Base-by-base conservation (phyloP, 495 filamentous ascomycete genomes). In the Aeminium ludgeri region DNA sequence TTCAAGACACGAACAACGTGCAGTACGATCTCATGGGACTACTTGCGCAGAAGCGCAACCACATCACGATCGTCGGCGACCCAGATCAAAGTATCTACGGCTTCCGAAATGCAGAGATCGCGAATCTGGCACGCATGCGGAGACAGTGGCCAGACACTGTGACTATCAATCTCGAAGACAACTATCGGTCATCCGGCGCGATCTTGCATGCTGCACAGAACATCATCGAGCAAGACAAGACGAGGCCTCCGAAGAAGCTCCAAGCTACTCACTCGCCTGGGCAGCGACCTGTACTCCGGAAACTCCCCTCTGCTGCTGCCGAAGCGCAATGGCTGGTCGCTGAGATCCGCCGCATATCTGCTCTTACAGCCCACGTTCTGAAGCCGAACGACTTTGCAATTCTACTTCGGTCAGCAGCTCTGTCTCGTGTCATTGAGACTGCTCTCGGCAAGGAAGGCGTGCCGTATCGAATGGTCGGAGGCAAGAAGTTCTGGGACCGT, bases 81-180 rank as follows among this genome's bases (percentile, higher is more conserved):
- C 91, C 91, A 6, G 89, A 99, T 55, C 91, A 99, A 54, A 94
- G 86, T 50, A 99, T 99, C 38, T 99, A 99, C 54, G 82, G 87
- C 4, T 99, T 92, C 65, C 78, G 91, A n/a, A 87, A 84, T 3
- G 91, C 91, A 16, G 89, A 99, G 59, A 86, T 91, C 48, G 73
- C 79, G 55, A 99, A 99, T 55, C 65, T 96, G 29, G 69, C 71
- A 45, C 69, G 78, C 1, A 78, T 99, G 73, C 70, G 81, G 43
- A 62, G 61, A 30, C 72, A 77, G 31, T 95, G 85, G 53, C 72
- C 72, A 0, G 74, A 82, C 32, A 87, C 84, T 0, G 10, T 51
- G 2, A 47, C 44, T 16, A 76, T 95, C 15, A 74, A 84, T 13
- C 65, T 99, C n/a, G 84, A 94, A 52, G 77, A 94, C 41, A 99